Conservation (phyloP, 768 basidiomycete genomes). For the Podaxis sp. region DNA sequence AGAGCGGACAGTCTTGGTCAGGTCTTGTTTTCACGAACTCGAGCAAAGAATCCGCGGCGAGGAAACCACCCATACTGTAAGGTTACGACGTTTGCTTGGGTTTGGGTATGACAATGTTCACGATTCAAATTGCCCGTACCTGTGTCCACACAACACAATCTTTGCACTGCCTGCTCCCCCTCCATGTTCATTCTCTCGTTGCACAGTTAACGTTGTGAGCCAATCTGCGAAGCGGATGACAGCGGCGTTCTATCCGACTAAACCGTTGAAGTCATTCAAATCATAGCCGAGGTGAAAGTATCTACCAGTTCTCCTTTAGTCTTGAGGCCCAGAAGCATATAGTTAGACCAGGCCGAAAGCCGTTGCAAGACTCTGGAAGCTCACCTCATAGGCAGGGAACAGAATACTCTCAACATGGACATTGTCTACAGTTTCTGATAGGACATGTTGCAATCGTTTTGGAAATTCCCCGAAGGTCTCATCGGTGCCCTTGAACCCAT, state of each 20-base stretch:
- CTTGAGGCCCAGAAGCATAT: conserved; percentile 30
- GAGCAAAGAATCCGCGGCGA: conserved; percentile 80
- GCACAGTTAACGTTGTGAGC: conserved; percentile 87
- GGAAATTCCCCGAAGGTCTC: conserved; percentile 80
- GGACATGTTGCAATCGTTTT: conserved; percentile 70
- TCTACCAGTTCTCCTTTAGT: conserved; percentile 89
- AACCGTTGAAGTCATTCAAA: not conserved
- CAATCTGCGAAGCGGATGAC: conserved; percentile 88
- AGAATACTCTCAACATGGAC: conserved; percentile 68
- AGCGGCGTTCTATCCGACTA: conserved; percentile 48
- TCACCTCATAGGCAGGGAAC: conserved; percentile 88
- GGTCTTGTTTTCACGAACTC: conserved; percentile 70
- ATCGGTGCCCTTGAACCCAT: conserved; percentile 67
- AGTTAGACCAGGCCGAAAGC: conserved; percentile 3
- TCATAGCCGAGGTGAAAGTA: conserved; percentile 11
- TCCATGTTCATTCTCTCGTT: conserved; percentile 75
- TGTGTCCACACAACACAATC: conserved; percentile 88
- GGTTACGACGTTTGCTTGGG: not conserved
- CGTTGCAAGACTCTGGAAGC: conserved; percentile 16
- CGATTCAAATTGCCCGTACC: conserved; percentile 38
- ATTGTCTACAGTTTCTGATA: conserved; percentile 60
- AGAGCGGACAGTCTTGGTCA: conserved; percentile 64
- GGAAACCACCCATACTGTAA: conserved; percentile 86
- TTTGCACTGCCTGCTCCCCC: conserved; percentile 76
- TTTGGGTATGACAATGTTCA: not conserved